A percentile compares a stretch with the other conserved stretches of the same genome.
Evolutionary conservation across 768 basidiomycete species (phyloP).

Genomic region (Kwoniella dendrophila): DNA sequence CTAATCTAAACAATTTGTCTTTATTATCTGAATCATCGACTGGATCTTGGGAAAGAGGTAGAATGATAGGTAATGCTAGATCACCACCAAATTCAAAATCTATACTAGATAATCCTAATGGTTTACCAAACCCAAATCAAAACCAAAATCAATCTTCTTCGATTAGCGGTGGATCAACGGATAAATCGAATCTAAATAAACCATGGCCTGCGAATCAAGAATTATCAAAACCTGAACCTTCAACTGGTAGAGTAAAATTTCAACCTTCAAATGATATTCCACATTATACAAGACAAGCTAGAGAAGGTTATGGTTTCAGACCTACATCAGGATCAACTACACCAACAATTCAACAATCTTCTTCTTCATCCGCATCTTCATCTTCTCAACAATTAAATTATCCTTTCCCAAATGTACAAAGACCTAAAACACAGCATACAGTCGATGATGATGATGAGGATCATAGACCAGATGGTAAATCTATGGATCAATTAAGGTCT

Average conservation of each 20-base stretch:
- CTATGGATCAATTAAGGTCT: conserved; percentile 36
- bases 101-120: neutral
- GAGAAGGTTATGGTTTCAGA: conserved; percentile 83
- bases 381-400: conserved; percentile 1
- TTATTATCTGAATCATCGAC: conserved; percentile 49
- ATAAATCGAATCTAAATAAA: neutral
- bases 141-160: neutral
- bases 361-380: neutral
- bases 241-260: conserved; percentile 16
- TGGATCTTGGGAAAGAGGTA: conserved; percentile 53
- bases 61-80: conserved; percentile 39
- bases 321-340: conserved; percentile 69
- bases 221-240: conserved; percentile 15
- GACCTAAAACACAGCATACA: conserved; percentile 9
- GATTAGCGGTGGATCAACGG: neutral
- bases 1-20: conserved; percentile 39
- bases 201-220: conserved; percentile 20
- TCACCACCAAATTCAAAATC: conserved; percentile 32
- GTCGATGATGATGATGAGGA: conserved; percentile 43
- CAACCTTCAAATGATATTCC: conserved; percentile 16
- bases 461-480: conserved; percentile 38
- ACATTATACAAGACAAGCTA: conserved; percentile 44
- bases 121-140: neutral
- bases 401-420: conserved; percentile 4
- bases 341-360: neutral